These are phyloP conservation scores for Psidium guajava DNA, from an alignment of 345 rosid genomes.

Conservation along the genomic window DNA sequence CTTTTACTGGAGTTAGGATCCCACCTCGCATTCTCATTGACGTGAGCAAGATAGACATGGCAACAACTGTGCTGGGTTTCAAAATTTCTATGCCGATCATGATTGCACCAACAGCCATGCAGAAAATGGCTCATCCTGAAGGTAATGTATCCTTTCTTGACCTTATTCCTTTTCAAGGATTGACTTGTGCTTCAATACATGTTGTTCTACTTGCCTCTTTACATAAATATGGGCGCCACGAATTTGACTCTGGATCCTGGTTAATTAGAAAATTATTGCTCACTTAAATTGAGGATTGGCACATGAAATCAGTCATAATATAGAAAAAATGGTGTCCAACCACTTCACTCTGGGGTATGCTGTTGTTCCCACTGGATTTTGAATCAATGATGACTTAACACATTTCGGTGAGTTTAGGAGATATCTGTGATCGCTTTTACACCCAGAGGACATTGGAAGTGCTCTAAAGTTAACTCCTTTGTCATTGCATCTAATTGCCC, in stretches of 20 bases:
- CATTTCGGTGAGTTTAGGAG: background rate
- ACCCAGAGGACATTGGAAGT: background rate
- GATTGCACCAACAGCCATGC: conserved; percentile 94
- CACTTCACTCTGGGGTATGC: background rate
- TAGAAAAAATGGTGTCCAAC: background rate
- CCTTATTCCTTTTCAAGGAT: background rate
- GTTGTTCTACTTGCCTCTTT: background rate
- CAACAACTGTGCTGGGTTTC: conserved; percentile 69
- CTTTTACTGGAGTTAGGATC: conserved; percentile 26
- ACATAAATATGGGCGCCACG: background rate
- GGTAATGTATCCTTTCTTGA: conserved; percentile 17
- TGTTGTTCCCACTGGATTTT: background rate
- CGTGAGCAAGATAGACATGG: conserved; percentile 70
- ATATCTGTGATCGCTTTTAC: background rate
- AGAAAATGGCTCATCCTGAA: conserved; percentile 97
- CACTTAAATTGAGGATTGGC: background rate
- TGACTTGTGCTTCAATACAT: background rate
- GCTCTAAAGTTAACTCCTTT: background rate
- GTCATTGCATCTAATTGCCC: background rate
- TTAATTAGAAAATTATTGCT: background rate
- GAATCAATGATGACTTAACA: background rate
- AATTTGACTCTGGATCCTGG: background rate
- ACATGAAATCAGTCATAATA: background rate
- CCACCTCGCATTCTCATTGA: conserved; percentile 83
- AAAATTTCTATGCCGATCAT: conserved; percentile 89